These are phyloP conservation scores for Cavenderia fasciculata DNA, from an alignment of 78 protist genomes.

Conservation along the genomic window DNA sequence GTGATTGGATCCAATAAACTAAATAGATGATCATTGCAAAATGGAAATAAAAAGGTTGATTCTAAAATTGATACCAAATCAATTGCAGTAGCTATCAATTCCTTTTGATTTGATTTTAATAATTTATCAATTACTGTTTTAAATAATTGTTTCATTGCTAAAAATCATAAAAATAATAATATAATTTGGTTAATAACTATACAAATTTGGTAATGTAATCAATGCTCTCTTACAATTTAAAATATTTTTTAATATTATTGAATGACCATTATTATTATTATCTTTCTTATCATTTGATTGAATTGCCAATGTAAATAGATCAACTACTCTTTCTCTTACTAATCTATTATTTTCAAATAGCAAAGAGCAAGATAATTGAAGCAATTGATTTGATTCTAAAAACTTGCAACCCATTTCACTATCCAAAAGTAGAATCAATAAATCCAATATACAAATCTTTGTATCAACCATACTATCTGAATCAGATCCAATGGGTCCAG, in stretches of 20 bases:
- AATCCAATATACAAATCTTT: background rate
- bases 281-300: background rate
- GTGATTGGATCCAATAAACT: background rate
- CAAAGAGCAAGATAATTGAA: constrained; percentile 1
- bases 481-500: too few relatives aligned
- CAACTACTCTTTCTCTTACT: constrained; percentile 11
- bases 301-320: background rate
- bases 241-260: too few relatives aligned
- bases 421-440: constrained; percentile 3
- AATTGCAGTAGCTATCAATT: constrained; percentile 13
- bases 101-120: constrained; percentile 5
- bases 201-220: too few relatives aligned
- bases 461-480: too few relatives aligned
- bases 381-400: background rate
- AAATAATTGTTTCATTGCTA: background rate
- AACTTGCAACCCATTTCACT: background rate
- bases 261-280: background rate
- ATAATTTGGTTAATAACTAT: too few relatives aligned
- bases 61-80: constrained; percentile 49
- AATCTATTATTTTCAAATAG: constrained; percentile 8
- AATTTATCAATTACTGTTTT: background rate
- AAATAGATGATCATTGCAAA: background rate
- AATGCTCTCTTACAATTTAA: too few relatives aligned
- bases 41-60: constrained; percentile 6
- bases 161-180: too few relatives aligned